A percentile compares a stretch with the other conserved stretches of the same genome.
phyloP scores from a whole-genome alignment of 306 rosid species.

The Aeschynomene evenia region DNA sequence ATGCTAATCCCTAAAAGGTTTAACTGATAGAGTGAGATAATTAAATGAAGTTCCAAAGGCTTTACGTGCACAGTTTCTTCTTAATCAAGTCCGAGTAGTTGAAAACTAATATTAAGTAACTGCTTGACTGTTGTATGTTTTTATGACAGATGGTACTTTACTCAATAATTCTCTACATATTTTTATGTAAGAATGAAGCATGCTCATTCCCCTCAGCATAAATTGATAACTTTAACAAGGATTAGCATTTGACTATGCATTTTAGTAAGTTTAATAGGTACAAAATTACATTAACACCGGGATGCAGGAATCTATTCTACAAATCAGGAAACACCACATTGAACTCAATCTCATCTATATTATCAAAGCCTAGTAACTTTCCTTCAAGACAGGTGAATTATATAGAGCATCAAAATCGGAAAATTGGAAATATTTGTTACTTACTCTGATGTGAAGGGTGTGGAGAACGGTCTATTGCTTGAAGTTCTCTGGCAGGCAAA shows the following conservation, averaged over 20 bases:
- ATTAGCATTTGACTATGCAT: background rate
- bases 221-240: background rate
- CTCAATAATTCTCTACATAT: background rate
- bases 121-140: background rate
- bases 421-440: constrained; percentile 28
- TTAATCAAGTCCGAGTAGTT: background rate
- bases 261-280: background rate
- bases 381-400: background rate
- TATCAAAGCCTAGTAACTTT: background rate
- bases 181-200: background rate
- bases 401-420: background rate
- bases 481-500: constrained; percentile 95
- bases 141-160: background rate
- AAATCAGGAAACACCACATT: background rate
- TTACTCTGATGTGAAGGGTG: constrained; percentile 95
- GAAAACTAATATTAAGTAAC: background rate
- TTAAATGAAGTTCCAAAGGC: background rate
- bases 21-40: background rate
- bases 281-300: background rate
- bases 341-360: too few species aligned
- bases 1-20: background rate
- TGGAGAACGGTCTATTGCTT: constrained; percentile 95
- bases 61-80: background rate
- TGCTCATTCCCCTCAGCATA: background rate
- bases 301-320: background rate